These are phyloP conservation scores for Neurospora crassa DNA, from an alignment of 2,329 filamentous ascomycete genomes.

Conservation along the genomic window DNA sequence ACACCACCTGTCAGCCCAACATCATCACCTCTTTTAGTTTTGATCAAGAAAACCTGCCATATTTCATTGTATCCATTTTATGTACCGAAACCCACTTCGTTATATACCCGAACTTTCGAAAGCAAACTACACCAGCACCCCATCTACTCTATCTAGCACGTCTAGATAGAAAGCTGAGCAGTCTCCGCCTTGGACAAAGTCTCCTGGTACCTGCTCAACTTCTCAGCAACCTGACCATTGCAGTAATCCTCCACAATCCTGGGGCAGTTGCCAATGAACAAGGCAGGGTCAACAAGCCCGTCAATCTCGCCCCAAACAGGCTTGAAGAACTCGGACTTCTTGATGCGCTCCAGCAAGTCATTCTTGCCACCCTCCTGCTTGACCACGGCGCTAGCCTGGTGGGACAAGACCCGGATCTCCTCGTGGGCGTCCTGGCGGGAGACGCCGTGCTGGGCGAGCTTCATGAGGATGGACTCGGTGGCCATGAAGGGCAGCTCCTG, in stretches of 20 bases:
- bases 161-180: conserved; percentile 17
- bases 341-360: conserved; percentile 73
- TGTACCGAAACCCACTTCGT: background rate
- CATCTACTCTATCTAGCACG: background rate
- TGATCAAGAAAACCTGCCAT: background rate
- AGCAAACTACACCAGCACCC: background rate
- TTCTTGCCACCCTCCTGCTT: conserved; percentile 59
- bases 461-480: conserved; percentile 62
- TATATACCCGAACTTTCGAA: background rate
- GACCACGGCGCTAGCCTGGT: conserved; percentile 34
- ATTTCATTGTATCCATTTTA: background rate
- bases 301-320: conserved; percentile 62
- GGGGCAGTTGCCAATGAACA: conserved; percentile 24
- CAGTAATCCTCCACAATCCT: conserved; percentile 20
- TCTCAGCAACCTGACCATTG: conserved; percentile 14
- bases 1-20: too few relatives aligned
- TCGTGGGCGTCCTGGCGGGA: conserved; percentile 79
- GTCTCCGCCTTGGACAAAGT: conserved; percentile 11
- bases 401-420: conserved; percentile 67
- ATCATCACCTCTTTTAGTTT: too few relatives aligned
- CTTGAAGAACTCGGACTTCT: conserved; percentile 61
- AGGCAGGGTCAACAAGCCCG: conserved; percentile 51
- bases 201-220: conserved; percentile 15
- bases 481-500: conserved; percentile 71
- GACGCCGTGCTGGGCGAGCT: conserved; percentile 58